phyloP scores from a whole-genome alignment of 345 rosid species.

The Passiflora organensis region DNA sequence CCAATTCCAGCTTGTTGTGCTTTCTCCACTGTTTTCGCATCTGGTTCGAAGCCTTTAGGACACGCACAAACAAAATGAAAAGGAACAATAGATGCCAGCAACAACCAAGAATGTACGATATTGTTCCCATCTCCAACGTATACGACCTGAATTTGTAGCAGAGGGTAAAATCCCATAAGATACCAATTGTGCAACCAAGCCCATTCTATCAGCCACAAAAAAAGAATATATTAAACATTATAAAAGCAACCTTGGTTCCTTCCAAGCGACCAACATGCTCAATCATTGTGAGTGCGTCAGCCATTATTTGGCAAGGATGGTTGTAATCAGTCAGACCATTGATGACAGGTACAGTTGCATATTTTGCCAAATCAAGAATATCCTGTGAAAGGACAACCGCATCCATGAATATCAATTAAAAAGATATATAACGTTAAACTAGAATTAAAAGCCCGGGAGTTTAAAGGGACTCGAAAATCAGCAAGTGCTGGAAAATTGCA shows the following conservation, averaged over 20 bases:
- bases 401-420: neutral
- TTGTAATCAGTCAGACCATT: conserved; percentile 92
- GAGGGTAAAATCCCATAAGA: neutral
- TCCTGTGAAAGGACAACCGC: conserved; percentile 42
- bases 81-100: conserved; percentile 85
- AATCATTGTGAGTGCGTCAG: conserved; percentile 94
- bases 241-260: conserved; percentile 72
- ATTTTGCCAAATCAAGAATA: conserved; percentile 85
- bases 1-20: conserved; percentile 70
- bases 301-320: conserved; percentile 98
- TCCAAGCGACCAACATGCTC: conserved; percentile 80
- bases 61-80: conserved; percentile 95
- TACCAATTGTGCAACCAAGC: neutral
- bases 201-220: neutral
- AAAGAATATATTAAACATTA: conserved; percentile 1
- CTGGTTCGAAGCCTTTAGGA: conserved; percentile 88
- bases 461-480: too few relatives aligned
- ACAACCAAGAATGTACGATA: conserved; percentile 91
- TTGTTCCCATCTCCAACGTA: conserved; percentile 98
- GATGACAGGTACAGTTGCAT: conserved; percentile 73
- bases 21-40: conserved; percentile 63
- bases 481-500: neutral
- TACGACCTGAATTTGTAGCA: conserved; percentile 57
- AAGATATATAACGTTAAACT: neutral
- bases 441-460: neutral